Evolutionary conservation across 73 alveolate species (phyloP).

Genomic region (Tetrahymena borealis): DNA sequence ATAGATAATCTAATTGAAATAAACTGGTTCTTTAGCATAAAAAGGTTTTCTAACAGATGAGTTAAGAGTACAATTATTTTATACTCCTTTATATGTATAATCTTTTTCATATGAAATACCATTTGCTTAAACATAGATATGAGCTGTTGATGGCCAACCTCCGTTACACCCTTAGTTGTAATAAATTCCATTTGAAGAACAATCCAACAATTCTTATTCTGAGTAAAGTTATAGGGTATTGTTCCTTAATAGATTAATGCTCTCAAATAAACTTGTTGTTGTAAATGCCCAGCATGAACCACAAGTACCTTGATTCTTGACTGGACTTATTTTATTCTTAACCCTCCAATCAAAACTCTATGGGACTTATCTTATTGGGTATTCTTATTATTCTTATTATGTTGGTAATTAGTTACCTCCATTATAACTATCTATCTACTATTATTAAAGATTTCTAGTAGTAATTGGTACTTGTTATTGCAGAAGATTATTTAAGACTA

Average conservation of each 20-base stretch:
- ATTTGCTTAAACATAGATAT: neutral
- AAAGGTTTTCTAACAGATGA: neutral
- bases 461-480: neutral
- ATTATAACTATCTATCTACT: no score
- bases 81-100: slow-evolving; percentile 26
- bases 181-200: slow-evolving; percentile 8
- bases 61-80: neutral
- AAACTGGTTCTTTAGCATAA: neutral
- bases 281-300: slow-evolving; percentile 60
- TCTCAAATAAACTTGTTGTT: slow-evolving; percentile 48
- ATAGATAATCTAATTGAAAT: neutral
- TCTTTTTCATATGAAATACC: neutral
- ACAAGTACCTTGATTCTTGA: slow-evolving; percentile 40
- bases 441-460: neutral
- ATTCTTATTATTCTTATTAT: no score
- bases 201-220: slow-evolving; percentile 49
- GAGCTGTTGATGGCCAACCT: slow-evolving; percentile 30
- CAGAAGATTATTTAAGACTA: neutral
- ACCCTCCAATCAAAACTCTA: neutral
- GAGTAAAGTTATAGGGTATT: neutral
- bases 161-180: slow-evolving; percentile 44
- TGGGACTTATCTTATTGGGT: neutral
- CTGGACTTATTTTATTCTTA: slow-evolving; percentile 43
- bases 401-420: no score
- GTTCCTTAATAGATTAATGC: neutral